These are phyloP conservation scores for Candida labiduridarum DNA, from an alignment of 1,139 yeast genomes.

Conservation along the genomic window DNA sequence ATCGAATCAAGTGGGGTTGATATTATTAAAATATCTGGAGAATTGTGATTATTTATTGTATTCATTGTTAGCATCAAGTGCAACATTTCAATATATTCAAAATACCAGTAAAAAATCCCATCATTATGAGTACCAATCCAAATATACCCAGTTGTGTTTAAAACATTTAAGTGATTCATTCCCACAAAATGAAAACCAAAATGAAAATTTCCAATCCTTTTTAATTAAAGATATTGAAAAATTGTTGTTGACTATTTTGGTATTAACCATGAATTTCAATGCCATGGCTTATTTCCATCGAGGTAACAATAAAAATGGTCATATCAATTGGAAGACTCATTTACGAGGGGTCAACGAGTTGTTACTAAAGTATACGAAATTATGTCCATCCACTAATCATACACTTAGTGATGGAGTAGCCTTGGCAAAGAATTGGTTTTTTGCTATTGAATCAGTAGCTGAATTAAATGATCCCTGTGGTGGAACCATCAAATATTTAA, in stretches of 20 bases:
- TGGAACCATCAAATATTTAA: conserved; percentile 27
- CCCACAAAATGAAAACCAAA: conserved; percentile 16
- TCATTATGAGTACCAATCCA: conserved; percentile 34
- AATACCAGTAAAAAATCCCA: conserved; percentile 24
- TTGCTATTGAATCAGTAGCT: conserved; percentile 44
- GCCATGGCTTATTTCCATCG: conserved; percentile 23
- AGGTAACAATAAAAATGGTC: not conserved
- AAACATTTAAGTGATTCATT: conserved; percentile 37
- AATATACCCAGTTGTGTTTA: conserved; percentile 36
- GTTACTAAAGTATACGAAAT: conserved; percentile 32
- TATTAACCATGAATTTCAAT: conserved; percentile 40
- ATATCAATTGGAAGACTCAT: conserved; percentile 38
- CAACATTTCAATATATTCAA: conserved; percentile 40
- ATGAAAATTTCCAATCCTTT: conserved; percentile 9
- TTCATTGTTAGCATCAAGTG: conserved; percentile 38
- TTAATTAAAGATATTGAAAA: conserved; percentile 38
- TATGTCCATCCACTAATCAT: conserved; percentile 18
- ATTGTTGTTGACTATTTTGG: conserved; percentile 39
- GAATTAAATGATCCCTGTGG: conserved; percentile 35
- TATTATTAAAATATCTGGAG: conserved; percentile 36
- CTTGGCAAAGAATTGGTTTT: conserved; percentile 48
- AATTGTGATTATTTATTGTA: conserved; percentile 39
- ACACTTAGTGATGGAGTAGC: conserved; percentile 41
- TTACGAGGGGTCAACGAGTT: conserved; percentile 45
- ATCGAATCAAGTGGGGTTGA: conserved; percentile 35